phyloP scores from a whole-genome alignment of 441 rosid species.

The Populus hybrid region DNA sequence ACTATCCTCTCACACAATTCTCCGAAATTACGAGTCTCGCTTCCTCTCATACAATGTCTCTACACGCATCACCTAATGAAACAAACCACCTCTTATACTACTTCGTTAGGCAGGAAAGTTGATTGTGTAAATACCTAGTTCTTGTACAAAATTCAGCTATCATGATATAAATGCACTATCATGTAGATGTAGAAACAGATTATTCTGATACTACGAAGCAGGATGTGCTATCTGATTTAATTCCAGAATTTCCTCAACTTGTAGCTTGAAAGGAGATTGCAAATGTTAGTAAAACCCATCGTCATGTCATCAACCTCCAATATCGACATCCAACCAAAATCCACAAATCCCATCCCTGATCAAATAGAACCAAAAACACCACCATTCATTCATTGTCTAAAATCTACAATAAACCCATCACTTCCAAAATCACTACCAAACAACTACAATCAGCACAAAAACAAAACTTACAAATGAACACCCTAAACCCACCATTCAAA shows the following conservation, averaged over 20 bases:
- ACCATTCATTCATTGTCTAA: neutral
- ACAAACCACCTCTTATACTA: neutral
- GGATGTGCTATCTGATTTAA: neutral
- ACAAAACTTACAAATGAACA: neutral
- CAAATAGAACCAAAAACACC: neutral
- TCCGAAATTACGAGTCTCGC: neutral
- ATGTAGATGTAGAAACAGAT: neutral
- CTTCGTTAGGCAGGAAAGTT: neutral
- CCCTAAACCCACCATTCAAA: neutral
- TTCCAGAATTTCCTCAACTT: neutral
- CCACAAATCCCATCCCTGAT: neutral
- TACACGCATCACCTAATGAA: neutral
- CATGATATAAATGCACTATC: neutral
- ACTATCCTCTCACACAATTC: neutral
- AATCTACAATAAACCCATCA: neutral
- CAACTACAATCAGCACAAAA: neutral
- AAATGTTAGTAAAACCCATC: neutral
- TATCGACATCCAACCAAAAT: neutral
- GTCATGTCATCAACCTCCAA: neutral
- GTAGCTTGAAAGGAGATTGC: neutral
- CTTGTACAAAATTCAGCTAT: neutral
- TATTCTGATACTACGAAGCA: neutral
- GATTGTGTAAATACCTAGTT: neutral
- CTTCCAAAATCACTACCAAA: neutral
- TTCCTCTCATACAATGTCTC: neutral